These are phyloP conservation scores for Diutina neorugosa DNA, from an alignment of 1,139 yeast species.

Conservation along the genomic window DNA sequence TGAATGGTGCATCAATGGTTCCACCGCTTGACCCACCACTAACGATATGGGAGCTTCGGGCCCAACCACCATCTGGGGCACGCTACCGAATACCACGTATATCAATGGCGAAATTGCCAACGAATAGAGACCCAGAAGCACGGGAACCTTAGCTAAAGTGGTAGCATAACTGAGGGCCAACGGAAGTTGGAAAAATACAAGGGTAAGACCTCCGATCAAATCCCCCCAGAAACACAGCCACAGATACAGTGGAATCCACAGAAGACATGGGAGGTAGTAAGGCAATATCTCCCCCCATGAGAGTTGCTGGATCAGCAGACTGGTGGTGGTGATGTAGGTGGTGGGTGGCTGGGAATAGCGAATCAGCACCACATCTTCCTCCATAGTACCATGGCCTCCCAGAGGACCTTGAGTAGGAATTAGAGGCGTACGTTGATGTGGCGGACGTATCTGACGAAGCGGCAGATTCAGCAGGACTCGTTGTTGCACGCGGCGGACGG, in stretches of 20 bases:
- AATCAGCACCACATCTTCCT: background rate
- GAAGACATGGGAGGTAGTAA: slow-evolving; percentile 70
- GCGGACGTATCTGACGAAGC: background rate
- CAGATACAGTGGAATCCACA: slow-evolving; percentile 66
- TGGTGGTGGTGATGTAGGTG: background rate
- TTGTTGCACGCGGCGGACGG: background rate
- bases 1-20: slow-evolving; percentile 45
- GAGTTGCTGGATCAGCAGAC: background rate
- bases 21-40: slow-evolving; percentile 88
- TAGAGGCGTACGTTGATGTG: background rate
- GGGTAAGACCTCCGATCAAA: slow-evolving; percentile 70
- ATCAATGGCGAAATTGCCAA: slow-evolving; percentile 75
- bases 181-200: slow-evolving; percentile 90
- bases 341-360: background rate
- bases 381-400: background rate
- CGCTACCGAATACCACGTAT: slow-evolving; percentile 77
- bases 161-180: slow-evolving; percentile 82
- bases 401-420: background rate
- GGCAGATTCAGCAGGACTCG: background rate
- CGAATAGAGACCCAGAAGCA: slow-evolving; percentile 73
- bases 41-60: slow-evolving; percentile 93
- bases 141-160: slow-evolving; percentile 84
- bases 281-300: slow-evolving; percentile 17
- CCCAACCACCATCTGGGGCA: slow-evolving; percentile 93
- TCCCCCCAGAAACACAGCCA: slow-evolving; percentile 52